Evolutionary conservation across 176 grass and related monocot species (phyloP).

Genomic region (Oryza glumipatula): DNA sequence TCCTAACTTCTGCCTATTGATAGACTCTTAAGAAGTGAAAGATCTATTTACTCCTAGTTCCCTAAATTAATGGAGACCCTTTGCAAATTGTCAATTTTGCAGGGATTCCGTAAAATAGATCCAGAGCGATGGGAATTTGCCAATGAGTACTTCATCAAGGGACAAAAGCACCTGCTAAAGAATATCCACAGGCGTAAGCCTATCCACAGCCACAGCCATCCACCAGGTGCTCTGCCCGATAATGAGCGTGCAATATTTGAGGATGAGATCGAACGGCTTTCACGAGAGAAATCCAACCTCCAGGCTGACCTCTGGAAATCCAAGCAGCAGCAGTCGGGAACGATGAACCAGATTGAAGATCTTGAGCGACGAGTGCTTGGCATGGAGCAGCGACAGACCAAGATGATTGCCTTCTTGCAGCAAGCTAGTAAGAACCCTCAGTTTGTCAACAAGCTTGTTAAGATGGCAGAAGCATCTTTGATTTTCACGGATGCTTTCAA

Average conservation of each 20-base stretch:
- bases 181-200: constrained; percentile 91
- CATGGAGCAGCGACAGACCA: constrained; percentile 86
- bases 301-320: constrained; percentile 67
- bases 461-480: constrained; percentile 70
- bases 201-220: constrained; percentile 90
- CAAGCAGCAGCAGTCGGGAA: constrained; percentile 70
- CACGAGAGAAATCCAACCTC: constrained; percentile 62
- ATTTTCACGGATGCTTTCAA: constrained; percentile 51
- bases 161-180: constrained; percentile 87
- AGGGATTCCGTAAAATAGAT: constrained; percentile 96
- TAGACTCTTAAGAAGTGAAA: not conserved
- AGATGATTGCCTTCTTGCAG: constrained; percentile 84
- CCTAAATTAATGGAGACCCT: not conserved
- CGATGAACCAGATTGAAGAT: constrained; percentile 70
- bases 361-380: constrained; percentile 66
- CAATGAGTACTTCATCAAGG: constrained; percentile 86
- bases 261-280: constrained; percentile 89
- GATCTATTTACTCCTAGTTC: not conserved
- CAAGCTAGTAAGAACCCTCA: constrained; percentile 68
- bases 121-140: constrained; percentile 95
- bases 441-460: constrained; percentile 82
- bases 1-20: constrained; percentile 21
- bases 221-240: constrained; percentile 53
- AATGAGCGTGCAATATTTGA: constrained; percentile 73
- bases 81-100: constrained; percentile 33